Evolutionary conservation across 192 early-diverging fungal genomes (phyloP), one percentile per base, ranked within the genome.

Genomic region (Umbelopsis sp.): DNA sequence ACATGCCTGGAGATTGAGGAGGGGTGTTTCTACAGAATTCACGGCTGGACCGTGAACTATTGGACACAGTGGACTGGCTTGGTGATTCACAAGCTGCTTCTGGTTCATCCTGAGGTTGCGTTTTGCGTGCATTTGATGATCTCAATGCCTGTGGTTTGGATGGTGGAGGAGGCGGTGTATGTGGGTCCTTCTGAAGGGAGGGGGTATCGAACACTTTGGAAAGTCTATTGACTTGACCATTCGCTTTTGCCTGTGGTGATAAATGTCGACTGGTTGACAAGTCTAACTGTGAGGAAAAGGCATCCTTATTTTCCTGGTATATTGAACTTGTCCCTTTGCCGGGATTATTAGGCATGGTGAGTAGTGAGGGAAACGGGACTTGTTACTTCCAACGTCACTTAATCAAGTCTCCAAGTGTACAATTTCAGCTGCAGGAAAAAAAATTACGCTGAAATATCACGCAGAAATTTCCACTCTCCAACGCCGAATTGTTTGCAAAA

Each of bases 161-260:
- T 49, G 72, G 72, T 20, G 48, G 68, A 45, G 46, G 33, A 5
- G 72, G 72, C 45, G 68, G 68, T 12, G 27, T 25, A 18, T 37
- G 27, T n/a, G 27, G 55, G 30, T 61, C 55, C 16, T 61, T 61
- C 0, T 25, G 35, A 11, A 10, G 20, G 44, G n/a, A 6, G 7
- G 55, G 44, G 46, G 23, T 41, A 35, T 75, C 68, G 27, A 75
- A 75, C 25, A 70, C 74, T 47, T 61, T 64, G n/a, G 74, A 71
- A 20, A 75, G 64, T 52, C 69, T n/a, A 67, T 70, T 70, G 3
- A 70, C 74, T 37, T 75, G 35, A 33, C 66, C 45, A 23, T 53
- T 52, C 7, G 25, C 45, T 46, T 67, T 30, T 41, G 25, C 13
- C 8, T 51, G 44, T 23, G 25, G 69, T 30, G 33, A 48, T 35